Evolutionary conservation across 1,284 basidiomycete species (phyloP), one percentile per base, ranked within the genome.

Genomic region (Apiotrichum gracile): DNA sequence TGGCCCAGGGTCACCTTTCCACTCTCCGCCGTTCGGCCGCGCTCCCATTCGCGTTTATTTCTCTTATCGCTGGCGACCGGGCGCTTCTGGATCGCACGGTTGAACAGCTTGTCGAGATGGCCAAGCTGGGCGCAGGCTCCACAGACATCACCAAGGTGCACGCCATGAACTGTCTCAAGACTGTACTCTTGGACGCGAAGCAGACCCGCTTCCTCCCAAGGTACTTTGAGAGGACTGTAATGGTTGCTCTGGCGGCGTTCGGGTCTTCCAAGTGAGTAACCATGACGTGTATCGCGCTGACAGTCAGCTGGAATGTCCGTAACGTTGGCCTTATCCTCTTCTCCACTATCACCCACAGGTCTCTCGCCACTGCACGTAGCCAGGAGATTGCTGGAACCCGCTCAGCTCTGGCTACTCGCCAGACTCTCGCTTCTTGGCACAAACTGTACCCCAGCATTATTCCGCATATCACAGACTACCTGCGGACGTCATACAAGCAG

Each of bases 311-410:
- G 74, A 74, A 71, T 47, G 73, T 76, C 2, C 61, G 72, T 8
- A 76, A 76, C 50, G 70, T 71, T 37, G 72, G 70, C 12, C 54
- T 75, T 6, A 68, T 76, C 46, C 62, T 76, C 4, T 72, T 74
- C 53, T 70, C 73, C 0, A 69, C 71, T 1, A 56, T 75, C 17
- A 62, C 71, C 2, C 65, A 70, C 43, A 66, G 72, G 14, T 67
- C 67, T 21, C 58, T 74, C 24, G 57, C 55, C 3, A 61, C 65
- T 14, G 52, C 58, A 1, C 52, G 63, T 39, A 59, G 61, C 12
- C 67, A 69, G 46, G 67, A 66, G 40, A 60, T 57, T 34, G 66
- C 55, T 31, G 61, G 52, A 26, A 66, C 61, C 12, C 55, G 62
- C 21, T 54, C 57, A n/a, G 67, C 65, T 0, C 52, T 74, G 2